These are phyloP conservation scores for Brassica carinata DNA, from an alignment of 345 rosid species.

Conservation along the genomic window DNA sequence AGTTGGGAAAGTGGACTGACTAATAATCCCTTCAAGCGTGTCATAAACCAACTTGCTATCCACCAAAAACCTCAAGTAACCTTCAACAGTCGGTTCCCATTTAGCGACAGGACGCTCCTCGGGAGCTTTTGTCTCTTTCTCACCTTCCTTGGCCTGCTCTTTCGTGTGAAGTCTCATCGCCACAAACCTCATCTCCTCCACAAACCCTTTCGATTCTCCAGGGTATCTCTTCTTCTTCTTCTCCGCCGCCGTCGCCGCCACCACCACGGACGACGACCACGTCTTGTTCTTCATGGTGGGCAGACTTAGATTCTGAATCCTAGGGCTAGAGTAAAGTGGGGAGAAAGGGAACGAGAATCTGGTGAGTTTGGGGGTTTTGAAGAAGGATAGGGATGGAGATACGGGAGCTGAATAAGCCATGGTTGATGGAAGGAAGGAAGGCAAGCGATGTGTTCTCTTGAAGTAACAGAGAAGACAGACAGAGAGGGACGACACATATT, in stretches of 20 bases:
- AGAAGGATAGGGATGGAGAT: constrained; percentile 49
- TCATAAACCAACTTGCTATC: constrained; percentile 93
- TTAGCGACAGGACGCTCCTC: constrained; percentile 66
- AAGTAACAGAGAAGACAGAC: constrained; percentile 11
- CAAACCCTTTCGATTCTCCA: constrained; percentile 89
- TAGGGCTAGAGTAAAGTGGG: constrained; percentile 43
- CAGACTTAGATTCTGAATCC: constrained; percentile 41
- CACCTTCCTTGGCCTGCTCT: constrained; percentile 89
- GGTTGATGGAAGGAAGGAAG: constrained; percentile 25
- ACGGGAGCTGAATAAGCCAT: constrained; percentile 70
- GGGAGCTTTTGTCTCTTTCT: constrained; percentile 69
- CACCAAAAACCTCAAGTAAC: constrained; percentile 85
- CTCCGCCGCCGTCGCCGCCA: constrained; percentile 58
- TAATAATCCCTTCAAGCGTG: constrained; percentile 77
- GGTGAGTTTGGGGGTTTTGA: constrained; percentile 44
- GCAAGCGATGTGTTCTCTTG: constrained; percentile 28
- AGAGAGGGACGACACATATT: background rate
- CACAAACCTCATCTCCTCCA: constrained; percentile 98
- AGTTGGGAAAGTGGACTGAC: constrained; percentile 60
- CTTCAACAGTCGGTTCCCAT: constrained; percentile 84
- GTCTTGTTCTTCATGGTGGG: constrained; percentile 49
- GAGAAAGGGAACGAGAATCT: constrained; percentile 14
- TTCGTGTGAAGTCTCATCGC: constrained; percentile 90
- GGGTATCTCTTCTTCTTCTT: constrained; percentile 75
- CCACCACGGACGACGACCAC: constrained; percentile 11